Evolutionary conservation across 441 rosid species (phyloP), one percentile per base, ranked within the genome.

Genomic region (Codiaeum variegatum): DNA sequence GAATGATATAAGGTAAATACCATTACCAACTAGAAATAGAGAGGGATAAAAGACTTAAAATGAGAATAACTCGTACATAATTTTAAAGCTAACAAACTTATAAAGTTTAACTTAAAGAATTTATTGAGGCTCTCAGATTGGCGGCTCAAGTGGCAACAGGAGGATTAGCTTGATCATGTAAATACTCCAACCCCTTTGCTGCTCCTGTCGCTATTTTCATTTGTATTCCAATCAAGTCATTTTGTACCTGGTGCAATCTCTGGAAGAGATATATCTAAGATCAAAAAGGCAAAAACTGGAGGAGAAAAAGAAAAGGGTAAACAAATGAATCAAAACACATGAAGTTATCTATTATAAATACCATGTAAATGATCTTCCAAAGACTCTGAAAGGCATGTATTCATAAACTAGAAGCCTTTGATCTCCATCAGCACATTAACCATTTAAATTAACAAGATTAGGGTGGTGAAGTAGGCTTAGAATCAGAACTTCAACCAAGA

Each of bases 141-240:
- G n/a, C n/a, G n/a, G n/a, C n/a, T n/a, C n/a, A n/a, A n/a, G n/a
- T n/a, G n/a, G n/a, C n/a, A 67, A 94, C 97, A 19, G 99, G 99
- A 5, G 99, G 99, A 11, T 75, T 91, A 66, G 96, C 93, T 86
- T 83, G 84, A 76, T 94, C 93, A 24, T 94, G 98, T 67, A 94
- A 83, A 74, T 91, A 89, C 80, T 91, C 94, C 84, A 94, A 73
- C 1, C 98, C 99, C 73, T 88, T 90, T 21, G 98, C 99, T 76
- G 97, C 98, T 38, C 99, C 99, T 1, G 98, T 96, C 67, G 99
- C 98, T 75, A 94, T 84, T 75, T 86, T 92, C 97, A 94, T 94
- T 83, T 19, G 94, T 84, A 79, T 79, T 91, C 99, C 99, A 94
- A 75, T 94, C 96, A n/a, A 94, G 90, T 55, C 51, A 80, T 62